These are phyloP conservation scores for Lentinula boryana DNA, from an alignment of 768 basidiomycete species.

Conservation along the genomic window DNA sequence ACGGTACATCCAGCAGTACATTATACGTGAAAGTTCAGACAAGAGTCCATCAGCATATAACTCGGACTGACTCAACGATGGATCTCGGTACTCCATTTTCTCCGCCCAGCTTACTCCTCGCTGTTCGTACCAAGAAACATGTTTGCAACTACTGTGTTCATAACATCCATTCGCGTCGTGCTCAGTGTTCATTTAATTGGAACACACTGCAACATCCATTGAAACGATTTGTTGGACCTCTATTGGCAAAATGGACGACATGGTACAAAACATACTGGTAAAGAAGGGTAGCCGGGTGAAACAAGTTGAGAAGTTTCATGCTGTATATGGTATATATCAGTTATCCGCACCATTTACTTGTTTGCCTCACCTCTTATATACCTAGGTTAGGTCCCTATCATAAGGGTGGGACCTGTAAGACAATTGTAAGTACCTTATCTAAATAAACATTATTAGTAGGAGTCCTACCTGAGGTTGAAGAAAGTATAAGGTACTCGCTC, in stretches of 20 bases:
- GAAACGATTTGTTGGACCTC: conserved; percentile 1
- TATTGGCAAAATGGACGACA: not conserved
- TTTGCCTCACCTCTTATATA: not conserved
- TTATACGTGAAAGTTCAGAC: too few species aligned
- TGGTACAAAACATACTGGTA: conserved; percentile 2
- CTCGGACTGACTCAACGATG: too few species aligned
- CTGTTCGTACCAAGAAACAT: not conserved
- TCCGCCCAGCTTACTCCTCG: not conserved
- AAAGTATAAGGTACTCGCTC: too few species aligned
- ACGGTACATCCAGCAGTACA: too few species aligned
- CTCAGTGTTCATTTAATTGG: not conserved
- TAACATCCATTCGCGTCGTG: not conserved
- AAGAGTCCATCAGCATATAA: too few species aligned
- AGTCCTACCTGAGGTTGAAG: too few species aligned
- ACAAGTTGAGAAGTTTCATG: conserved; percentile 13
- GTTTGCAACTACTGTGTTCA: not conserved
- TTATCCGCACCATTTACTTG: not conserved
- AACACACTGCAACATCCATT: not conserved
- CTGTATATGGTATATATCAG: conserved; percentile 12
- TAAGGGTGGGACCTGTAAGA: too few species aligned
- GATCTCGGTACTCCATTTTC: too few species aligned
- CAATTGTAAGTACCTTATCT: too few species aligned
- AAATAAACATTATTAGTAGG: too few species aligned
- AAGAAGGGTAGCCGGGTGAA: conserved; percentile 5
- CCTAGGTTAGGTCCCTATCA: conserved; percentile 14